Base-by-base conservation (phyloP, 73 alveolate species). In the Tetrahymena malaccensis region DNA sequence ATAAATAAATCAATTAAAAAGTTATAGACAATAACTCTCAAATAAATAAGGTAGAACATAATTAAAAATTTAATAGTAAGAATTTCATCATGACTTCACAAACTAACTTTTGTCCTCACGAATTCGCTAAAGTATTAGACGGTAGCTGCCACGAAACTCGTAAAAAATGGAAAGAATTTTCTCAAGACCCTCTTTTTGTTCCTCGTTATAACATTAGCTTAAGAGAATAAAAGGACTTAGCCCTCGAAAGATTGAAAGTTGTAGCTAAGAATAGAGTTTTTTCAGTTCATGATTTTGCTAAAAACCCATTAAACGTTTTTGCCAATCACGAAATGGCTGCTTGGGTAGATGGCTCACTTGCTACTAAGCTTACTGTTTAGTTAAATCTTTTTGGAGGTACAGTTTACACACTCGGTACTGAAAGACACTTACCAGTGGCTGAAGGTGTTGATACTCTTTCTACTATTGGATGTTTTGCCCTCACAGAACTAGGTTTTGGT, bases 281-380 rank as follows among this genome's bases (percentile, higher is more conserved):
- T 19, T 93, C 96, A 50, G 97, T 96, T 83, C 94, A 93, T n/a
- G 97, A 96, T 35, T 96, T 96, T 93, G 40, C 89, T 70, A 94
- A 58, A 43, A 96, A 96, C 55, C 97, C 97, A 16, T 83, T 93
- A 38, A 96, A 96, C 57, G 94, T 96, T 38, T 96, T 96, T 58
- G 94, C 97, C 10, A 96, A 95, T 93, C 97, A 96, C 94, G 97
- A 96, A 57, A 94, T 96, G 94, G 58, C 94, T 16, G 97, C 96
- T 21, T 94, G 85, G 43, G 97, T 96, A 3, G 94, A 50, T 40
- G 96, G 96, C 34, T 93, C 96, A 34, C 43, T 96, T 34, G 97
- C 95, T 22, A 94, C 96, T 94, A 96, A 96, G 43, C 83, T 96
- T 35, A 96, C 97, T 43, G 97, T 96, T 2, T 93, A 96, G 43